Evolutionary conservation across 129 eudicot species (phyloP), one percentile per base, ranked within the genome.

Genomic region (Centella asiatica): DNA sequence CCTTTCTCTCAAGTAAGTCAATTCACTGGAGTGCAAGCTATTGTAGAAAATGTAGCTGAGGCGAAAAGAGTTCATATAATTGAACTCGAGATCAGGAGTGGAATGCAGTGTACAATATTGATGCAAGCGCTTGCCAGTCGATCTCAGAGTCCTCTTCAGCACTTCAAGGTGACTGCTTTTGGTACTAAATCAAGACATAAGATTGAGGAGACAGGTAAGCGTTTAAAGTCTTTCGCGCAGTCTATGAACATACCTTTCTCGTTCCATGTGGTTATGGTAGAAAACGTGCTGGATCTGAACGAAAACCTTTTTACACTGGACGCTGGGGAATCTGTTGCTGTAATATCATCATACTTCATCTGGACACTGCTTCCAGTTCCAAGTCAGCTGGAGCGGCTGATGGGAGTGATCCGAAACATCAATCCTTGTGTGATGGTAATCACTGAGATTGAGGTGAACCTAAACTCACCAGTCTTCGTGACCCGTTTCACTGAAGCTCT

Each of bases 161-260:
- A 17, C 27, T 59, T 68, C 4, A 75, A 68, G 71, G 58, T 75
- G 15, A 75, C 75, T 12, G 75, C 79, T 10, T 25, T 62, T n/a
- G 70, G 70, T 19, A 39, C 27, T 14, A 55, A 65, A 29, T 32
- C 47, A 15, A 33, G 34, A 56, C 34, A 28, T 12, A 64, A 8
- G 42, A 37, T 69, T 4, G 62, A 62, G 25, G 61, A 33, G 33
- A 47, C 74, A 8, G 79, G 79, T 19, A 47, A 20, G 48, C 25
- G 46, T 8, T 49, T 75, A 27, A 14, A 24, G 36, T 53, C 55
- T 10, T 62, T 69, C 56, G 74, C 79, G 1, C 9, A 55, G 23
- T 62, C 71, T 48, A 5, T 75, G 55, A 33, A 63, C 62, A 18
- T 75, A 24, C 54, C 66, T 17, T 75, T 75, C 46, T 62, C 67